Base-by-base conservation (phyloP, 441 rosid genomes). In the Viola pubescens region DNA sequence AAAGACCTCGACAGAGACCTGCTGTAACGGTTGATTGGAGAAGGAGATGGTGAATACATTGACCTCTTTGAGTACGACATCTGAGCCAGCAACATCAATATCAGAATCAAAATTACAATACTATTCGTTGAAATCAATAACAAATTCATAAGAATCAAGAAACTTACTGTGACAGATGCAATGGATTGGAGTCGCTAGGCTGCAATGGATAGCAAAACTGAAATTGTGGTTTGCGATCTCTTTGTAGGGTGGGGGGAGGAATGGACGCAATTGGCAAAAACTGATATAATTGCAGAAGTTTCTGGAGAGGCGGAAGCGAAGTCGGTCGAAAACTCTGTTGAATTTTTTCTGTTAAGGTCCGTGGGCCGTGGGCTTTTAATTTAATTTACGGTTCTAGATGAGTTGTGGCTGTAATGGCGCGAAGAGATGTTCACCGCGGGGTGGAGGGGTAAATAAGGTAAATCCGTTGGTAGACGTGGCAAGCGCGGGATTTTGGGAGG, bases 41-140 rank as follows among this genome's bases (percentile, higher is more conserved):
- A 82, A 26, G 86, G 78, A 48, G 88, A 84, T 0, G 34, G 74
- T 1, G 89, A 83, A 65, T 88, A 81, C 61, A 82, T 82, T 48
- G 87, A 86, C 61, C 96, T 79, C 69, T 19, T 78, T 5, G 92
- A 73, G 75, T 79, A 83, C 1, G 90, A 82, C 98, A 88, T 91
- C 98, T 91, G 5, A 2, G 10, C 40, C 0, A 46, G 4, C 12
- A 12, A 7, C 9, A 37, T 39, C 40, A 56, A 3, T 37, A 66
- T 19, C 7, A 3, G 19, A 41, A 2, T 5, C 50, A 54, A 48
- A 7, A 14, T n/a, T 0, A 37, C 40, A 6, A 49, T 11, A 6
- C 39, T 9, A 26, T 11, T 43, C 6, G 6, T 10, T 4, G 5
- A 40, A 19, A 26, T 10, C 37, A 19, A 10, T 6, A 19, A 44